Base-by-base conservation (phyloP, 768 basidiomycete species). In the Naganishia friedmannii region DNA sequence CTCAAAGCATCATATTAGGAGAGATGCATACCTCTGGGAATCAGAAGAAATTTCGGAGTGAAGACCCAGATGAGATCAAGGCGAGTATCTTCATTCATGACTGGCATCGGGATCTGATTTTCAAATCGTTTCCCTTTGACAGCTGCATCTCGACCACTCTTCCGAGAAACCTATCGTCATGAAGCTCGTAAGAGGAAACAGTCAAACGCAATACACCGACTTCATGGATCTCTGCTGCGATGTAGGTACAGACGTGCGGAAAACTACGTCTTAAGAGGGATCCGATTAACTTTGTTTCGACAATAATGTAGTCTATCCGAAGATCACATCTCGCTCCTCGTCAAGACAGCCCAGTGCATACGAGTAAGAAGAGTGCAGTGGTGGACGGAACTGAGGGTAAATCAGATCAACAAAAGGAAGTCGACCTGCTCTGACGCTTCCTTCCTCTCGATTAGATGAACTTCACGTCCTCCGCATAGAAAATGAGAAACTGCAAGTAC, bases 401-500 rank as follows among this genome's bases (percentile, higher is more conserved):
- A 13, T 26, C 5, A 3, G 34, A 21, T 3, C 34, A 34, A 6
- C 2, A 39, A n/a, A n/a, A n/a, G n/a, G n/a, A n/a, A 7, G 29
- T 6, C 10, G 26, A 26, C 12, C 2, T n/a, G 32, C n/a, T 26
- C 7, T 63, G 46, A 42, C 37, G 34, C 28, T 39, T 42, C 39
- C 0, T 13, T 21, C 32, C 28, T 34, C 34, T 34, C 34, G 31
- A 21, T 1, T 28, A 63, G 60, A 45, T 45, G 23, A 63, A 17
- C 17, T 63, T 13, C 37, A 45, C 4, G 60, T 42, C 31, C 60
- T 63, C 17, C 60, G 60, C 26, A 63, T 46, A n/a, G 60, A 63
- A 34, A 63, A 63, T 45, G 60, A 63, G 15, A 63, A 29, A n/a
- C 42, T 63, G 28, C 60, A 63, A 42, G 60, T 63, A 63, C 15